phyloP scores from a whole-genome alignment of 176 grass and related monocot genomes.

The Avena eriantha region DNA sequence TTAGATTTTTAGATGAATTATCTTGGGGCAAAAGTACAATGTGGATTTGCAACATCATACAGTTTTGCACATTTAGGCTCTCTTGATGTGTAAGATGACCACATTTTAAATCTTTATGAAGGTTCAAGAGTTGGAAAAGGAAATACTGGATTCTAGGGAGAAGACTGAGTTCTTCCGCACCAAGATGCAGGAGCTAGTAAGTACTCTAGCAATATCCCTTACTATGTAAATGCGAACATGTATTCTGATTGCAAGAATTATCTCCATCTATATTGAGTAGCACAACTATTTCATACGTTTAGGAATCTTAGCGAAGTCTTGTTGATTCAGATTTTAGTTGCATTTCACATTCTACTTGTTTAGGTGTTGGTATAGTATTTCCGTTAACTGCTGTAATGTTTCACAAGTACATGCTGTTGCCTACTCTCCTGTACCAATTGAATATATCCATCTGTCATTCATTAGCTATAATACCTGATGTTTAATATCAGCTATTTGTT shows the following conservation, averaged over 20 bases:
- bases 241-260: conserved; percentile 29
- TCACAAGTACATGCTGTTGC: conserved; percentile 1
- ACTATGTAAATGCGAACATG: conserved; percentile 31
- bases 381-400: conserved; percentile 24
- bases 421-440: conserved; percentile 23
- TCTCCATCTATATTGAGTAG: not conserved
- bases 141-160: conserved; percentile 94
- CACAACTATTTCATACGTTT: not conserved
- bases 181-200: conserved; percentile 99
- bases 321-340: conserved; percentile 31
- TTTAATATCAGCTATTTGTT: conserved; percentile 27
- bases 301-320: conserved; percentile 1
- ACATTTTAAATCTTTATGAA: conserved; percentile 56
- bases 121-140: conserved; percentile 99
- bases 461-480: not conserved
- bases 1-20: conserved; percentile 33
- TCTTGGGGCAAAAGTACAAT: conserved; percentile 26
- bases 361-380: conserved; percentile 24
- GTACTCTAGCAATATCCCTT: conserved; percentile 42
- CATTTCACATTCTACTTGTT: conserved; percentile 6
- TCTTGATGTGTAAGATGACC: conserved; percentile 46
- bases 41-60: conserved; percentile 27
- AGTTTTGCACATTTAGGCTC: conserved; percentile 32
- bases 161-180: conserved; percentile 91
- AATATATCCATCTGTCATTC: not conserved